A percentile compares a stretch with the other conserved stretches of the same genome.
These are phyloP conservation scores for Oryza coarctata DNA, from an alignment of 176 grass and related monocot genomes.

Conservation along the genomic window DNA sequence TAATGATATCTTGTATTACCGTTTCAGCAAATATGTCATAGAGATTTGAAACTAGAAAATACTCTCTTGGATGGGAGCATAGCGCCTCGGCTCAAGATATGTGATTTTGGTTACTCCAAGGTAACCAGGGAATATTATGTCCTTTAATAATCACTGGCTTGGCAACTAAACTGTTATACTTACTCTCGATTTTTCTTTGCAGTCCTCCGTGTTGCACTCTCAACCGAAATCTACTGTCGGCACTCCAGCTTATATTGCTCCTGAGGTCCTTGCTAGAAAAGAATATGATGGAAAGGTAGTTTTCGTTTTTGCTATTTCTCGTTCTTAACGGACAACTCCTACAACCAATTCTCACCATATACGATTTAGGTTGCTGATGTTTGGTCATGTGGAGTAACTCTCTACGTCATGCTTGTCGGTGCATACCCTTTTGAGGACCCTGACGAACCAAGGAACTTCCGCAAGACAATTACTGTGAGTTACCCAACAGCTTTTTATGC, in stretches of 20 bases:
- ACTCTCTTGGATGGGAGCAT: constrained; percentile 90
- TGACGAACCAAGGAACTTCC: constrained; percentile 86
- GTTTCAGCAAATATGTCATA: constrained; percentile 90
- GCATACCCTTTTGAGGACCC: constrained; percentile 95
- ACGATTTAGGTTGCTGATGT: constrained; percentile 87
- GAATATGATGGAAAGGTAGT: constrained; percentile 93
- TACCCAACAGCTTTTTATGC: background rate
- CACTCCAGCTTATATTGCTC: constrained; percentile 94
- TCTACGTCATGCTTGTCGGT: constrained; percentile 98
- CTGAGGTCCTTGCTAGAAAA: constrained; percentile 80
- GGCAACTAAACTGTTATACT: background rate
- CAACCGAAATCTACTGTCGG: constrained; percentile 97
- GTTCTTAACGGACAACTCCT: background rate
- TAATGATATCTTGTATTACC: constrained; percentile 23
- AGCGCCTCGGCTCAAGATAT: constrained; percentile 93
- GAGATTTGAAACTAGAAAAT: constrained; percentile 97
- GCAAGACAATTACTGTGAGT: constrained; percentile 88
- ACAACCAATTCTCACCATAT: background rate
- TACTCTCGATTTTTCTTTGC: constrained; percentile 24
- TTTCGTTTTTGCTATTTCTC: constrained; percentile 9
- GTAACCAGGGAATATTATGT: constrained; percentile 33
- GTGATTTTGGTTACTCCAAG: constrained; percentile 99
- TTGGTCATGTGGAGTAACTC: constrained; percentile 96
- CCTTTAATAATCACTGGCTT: constrained; percentile 15
- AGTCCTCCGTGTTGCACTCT: constrained; percentile 91